Evolutionary conservation across 768 basidiomycete genomes (phyloP), one percentile per base, ranked within the genome.

Genomic region (Termitomyces heimii): DNA sequence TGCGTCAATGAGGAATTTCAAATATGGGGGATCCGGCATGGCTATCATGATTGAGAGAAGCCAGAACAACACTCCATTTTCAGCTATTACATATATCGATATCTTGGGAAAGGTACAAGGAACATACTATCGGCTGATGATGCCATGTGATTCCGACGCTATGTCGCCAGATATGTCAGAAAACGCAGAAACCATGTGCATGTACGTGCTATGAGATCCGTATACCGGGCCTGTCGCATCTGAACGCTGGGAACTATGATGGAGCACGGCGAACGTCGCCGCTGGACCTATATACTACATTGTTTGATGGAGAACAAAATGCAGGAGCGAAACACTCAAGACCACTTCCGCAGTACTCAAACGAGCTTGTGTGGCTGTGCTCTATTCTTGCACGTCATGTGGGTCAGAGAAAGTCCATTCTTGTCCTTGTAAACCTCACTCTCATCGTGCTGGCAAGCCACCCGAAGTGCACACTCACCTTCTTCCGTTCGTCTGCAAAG

Each of bases 321-420:
- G 26, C 35, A 51, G 50, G 49, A 50, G 28, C 28, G 32, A 31
- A 31, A 48, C 47, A 20, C 10, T 32, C 5, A 20, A 31, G 31
- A 4, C 22, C 26, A 47, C 48, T 49, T 31, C 48, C 48, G 34
- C 31, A 14, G 32, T 20, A 1, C n/a, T 48, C n/a, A 24, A 29
- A 35, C 22, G 29, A 28, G 34, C 31, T 10, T 54, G 52, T 39
- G 58, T 62, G 61, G 61, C 61, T 62, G 61, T 62, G 58, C 49
- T 31, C n/a, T 45, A 51, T 54, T 59, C 48, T 57, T 47, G 49
- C 50, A 53, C 64, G 56, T 65, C 64, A 65, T 65, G 59, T 60
- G 60, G 59, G 52, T 46, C 42, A 34, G 32, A 61, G 59, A 58
- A 37, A 49, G 49, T 45, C 51, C 60, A 54, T 28, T 26, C 50